A percentile compares a stretch with the other conserved stretches of the same genome.
These are phyloP conservation scores for Dioszegia crocea DNA, from an alignment of 768 basidiomycete species.

Conservation along the genomic window DNA sequence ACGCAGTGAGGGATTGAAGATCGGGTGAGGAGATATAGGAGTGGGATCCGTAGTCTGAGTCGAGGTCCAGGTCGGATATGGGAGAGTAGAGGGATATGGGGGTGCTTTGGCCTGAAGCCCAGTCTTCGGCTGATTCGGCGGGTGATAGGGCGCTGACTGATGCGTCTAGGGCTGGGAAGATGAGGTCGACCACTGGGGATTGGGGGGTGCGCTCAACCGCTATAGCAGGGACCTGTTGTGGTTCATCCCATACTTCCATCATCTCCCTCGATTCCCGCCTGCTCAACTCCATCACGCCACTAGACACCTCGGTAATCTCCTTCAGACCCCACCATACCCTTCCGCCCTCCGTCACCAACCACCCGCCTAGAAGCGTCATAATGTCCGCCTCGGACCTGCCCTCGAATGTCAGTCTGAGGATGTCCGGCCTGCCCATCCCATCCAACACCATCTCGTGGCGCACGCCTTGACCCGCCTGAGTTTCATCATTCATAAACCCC, in stretches of 20 bases:
- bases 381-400: constrained; percentile 30
- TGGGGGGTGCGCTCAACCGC: no score
- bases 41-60: not conserved
- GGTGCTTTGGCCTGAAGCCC: constrained; percentile 4
- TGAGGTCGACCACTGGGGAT: not conserved
- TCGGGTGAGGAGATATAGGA: not conserved
- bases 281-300: constrained; percentile 9
- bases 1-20: constrained; percentile 14
- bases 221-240: not conserved
- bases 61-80: constrained; percentile 6
- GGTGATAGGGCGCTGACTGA: not conserved
- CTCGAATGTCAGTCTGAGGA: constrained; percentile 24
- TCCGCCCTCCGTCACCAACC: constrained; percentile 10
- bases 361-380: constrained; percentile 22
- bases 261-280: constrained; percentile 20
- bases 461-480: not conserved
- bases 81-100: constrained; percentile 7
- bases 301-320: not conserved
- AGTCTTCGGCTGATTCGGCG: not conserved
- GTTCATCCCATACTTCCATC: constrained; percentile 27
- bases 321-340: constrained; percentile 7
- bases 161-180: not conserved
- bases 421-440: constrained; percentile 25
- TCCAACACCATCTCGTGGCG: constrained; percentile 14
- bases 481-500: constrained; percentile 20